Conservation (phyloP, 2,329 filamentous ascomycete species). For the Fonsecaea nubica region DNA sequence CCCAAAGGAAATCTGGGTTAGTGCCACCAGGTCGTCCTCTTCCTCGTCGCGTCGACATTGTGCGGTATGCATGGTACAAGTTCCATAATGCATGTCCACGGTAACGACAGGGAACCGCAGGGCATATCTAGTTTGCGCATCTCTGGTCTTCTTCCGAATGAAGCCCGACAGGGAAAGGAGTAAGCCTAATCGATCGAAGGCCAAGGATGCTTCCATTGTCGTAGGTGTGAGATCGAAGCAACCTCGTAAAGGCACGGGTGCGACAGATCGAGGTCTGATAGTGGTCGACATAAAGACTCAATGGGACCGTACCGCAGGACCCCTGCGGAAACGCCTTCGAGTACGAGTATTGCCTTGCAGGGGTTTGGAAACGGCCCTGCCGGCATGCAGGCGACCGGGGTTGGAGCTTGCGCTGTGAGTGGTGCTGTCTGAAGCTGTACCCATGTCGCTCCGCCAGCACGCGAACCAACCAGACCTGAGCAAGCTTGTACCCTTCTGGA, state of each 20-base stretch:
- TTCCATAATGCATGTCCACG: conserved; percentile 5
- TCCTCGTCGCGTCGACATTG: conserved; percentile 29
- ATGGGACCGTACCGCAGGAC: conserved; percentile 7
- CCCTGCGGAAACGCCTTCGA: conserved; percentile 12
- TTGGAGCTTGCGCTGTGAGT: neutral
- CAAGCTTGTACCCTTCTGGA: neutral
- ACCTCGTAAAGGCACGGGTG: conserved; percentile 6
- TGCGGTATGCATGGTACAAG: conserved; percentile 9
- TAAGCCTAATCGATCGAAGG: conserved; percentile 15
- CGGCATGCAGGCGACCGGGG: neutral
- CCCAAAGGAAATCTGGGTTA: conserved; percentile 35
- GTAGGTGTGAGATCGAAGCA: conserved; percentile 6
- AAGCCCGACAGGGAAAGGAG: conserved; percentile 13
- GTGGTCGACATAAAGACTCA: conserved; percentile 15
- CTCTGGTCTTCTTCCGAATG: conserved; percentile 8
- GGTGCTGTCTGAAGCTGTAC: neutral
- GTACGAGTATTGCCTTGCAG: neutral
- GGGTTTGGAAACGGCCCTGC: neutral
- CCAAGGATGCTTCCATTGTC: conserved; percentile 18
- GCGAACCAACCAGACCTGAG: conserved; percentile 1
- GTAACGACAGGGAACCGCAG: conserved; percentile 3
- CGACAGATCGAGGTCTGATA: conserved; percentile 14
- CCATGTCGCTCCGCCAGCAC: neutral
- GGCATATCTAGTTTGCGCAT: conserved; percentile 19
- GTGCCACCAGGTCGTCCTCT: conserved; percentile 15